Percentiles rank a stretch among this genome's conserved stretches.
Evolutionary conservation across 2,329 filamentous ascomycete species (phyloP).

Genomic region (Verticillium nonalfalfae): DNA sequence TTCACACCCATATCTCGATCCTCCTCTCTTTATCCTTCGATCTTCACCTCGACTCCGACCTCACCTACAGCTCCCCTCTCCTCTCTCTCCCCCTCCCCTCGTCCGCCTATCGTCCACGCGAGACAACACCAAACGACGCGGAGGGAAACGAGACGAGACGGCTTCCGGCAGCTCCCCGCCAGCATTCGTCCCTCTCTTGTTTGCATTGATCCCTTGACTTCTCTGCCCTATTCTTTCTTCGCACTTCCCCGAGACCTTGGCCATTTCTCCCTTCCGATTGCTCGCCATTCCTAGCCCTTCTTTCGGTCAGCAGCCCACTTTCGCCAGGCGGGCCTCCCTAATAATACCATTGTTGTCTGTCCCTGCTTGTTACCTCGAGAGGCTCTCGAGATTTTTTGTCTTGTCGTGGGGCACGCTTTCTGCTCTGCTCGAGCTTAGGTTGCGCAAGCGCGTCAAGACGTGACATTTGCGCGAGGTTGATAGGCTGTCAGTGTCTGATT

Average conservation of each 20-base stretch:
- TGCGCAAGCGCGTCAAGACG: not conserved
- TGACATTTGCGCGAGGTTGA: not conserved
- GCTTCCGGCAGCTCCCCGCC: not conserved
- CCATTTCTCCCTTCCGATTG: not conserved
- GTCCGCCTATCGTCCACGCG: not conserved
- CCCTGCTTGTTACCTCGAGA: not conserved
- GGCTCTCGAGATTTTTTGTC: not conserved
- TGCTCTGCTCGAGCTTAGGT: not conserved
- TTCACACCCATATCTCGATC: not conserved
- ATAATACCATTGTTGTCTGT: not conserved
- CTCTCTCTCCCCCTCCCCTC: not conserved
- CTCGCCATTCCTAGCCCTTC: not conserved
- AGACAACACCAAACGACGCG: not conserved
- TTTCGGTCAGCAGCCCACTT: not conserved
- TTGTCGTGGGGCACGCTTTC: not conserved
- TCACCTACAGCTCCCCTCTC: not conserved
- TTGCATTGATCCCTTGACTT: not conserved
- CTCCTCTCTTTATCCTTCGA: not conserved
- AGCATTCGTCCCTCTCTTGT: not conserved
- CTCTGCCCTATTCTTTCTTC: not conserved
- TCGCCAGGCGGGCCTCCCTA: not conserved
- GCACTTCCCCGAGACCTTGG: not conserved
- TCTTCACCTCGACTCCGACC: not conserved
- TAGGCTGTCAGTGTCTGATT: not conserved
- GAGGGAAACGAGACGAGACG: not conserved